Evolutionary conservation across 2,329 filamentous ascomycete genomes (phyloP).

Genomic region (Trichoderma cornu-damae): DNA sequence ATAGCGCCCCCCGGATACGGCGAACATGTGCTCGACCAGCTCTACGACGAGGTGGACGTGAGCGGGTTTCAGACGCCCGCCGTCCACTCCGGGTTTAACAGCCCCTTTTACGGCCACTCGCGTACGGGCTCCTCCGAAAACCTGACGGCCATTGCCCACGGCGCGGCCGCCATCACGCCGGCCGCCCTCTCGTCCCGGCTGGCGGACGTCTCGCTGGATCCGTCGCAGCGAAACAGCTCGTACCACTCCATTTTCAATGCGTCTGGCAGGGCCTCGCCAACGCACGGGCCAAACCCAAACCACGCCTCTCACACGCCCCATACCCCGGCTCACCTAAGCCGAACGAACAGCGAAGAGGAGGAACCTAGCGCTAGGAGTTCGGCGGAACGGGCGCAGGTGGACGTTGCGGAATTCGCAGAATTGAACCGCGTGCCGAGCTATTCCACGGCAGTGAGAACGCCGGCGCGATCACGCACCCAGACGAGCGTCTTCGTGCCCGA

Average conservation of each 20-base stretch:
- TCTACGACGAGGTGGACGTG: conserved; percentile 82
- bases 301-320: conserved; percentile 36
- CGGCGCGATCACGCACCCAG: conserved; percentile 49
- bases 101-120: conserved; percentile 68
- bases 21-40: conserved; percentile 79
- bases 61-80: conserved; percentile 75
- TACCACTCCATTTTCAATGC: conserved; percentile 41
- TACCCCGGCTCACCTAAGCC: conserved; percentile 45
- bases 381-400: conserved; percentile 52
- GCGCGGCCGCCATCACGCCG: conserved; percentile 36
- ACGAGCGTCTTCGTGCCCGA: conserved; percentile 55
- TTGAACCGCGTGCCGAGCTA: conserved; percentile 74
- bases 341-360: conserved; percentile 50
- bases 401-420: conserved; percentile 57
- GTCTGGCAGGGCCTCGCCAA: conserved; percentile 42
- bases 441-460: conserved; percentile 64
- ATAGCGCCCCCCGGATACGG: conserved; percentile 90
- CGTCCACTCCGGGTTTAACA: conserved; percentile 67
- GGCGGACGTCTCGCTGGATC: conserved; percentile 60
- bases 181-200: conserved; percentile 59
- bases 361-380: conserved; percentile 49
- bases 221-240: conserved; percentile 42
- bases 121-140: conserved; percentile 79
- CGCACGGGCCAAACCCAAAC: conserved; percentile 32
- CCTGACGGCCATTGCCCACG: conserved; percentile 48